Base-by-base conservation (phyloP, 768 basidiomycete genomes). In the Flagelloscypha sp. region DNA sequence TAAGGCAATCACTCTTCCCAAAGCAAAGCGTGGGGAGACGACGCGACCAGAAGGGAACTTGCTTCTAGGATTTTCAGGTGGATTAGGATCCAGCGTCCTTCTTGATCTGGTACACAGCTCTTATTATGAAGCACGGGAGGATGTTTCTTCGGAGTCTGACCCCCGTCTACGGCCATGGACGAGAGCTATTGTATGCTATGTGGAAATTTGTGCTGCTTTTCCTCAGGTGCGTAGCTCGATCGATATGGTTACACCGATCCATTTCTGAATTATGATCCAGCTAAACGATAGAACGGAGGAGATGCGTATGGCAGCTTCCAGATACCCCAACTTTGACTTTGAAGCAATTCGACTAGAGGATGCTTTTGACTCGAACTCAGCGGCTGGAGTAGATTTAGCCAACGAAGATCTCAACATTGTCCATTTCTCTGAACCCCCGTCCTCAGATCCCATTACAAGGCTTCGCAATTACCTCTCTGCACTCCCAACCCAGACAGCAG, bases 401-500 rank as follows among this genome's bases (percentile, higher is more conserved):
- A 63, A 69, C 34, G 76, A 81, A 66, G 71, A 82, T 58, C 20
- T 45, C 45, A 50, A 24, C 15, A n/a, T 36, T 13, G 13, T 25
- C 10, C 12, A 8, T 23, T 32, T 16, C 24, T 9, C 36, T 9
- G 8, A 24, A 27, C 52, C 49, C 7, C 38, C 43, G 16, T 44
- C 51, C 1, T 20, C 32, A 6, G 10, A 27, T 13, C 48, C 60
- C 53, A 27, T 45, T 42, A 21, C 56, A 35, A 39, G 63, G 43
- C 48, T 71, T 56, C 69, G 57, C 19, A 50, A 58, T 7, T 84
- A 79, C 48, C 62, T 90, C 2, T 58, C 64, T 6, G 72, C 77
- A 3, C 65, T 88, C 2, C 86, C 87, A 1, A 87, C 86, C 0
- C 72, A 74, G 38, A 86, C 85, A 0, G 83, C 84, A 11, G 54